phyloP scores from a whole-genome alignment of 495 filamentous ascomycete genomes.

The Filosporella fistucella region DNA sequence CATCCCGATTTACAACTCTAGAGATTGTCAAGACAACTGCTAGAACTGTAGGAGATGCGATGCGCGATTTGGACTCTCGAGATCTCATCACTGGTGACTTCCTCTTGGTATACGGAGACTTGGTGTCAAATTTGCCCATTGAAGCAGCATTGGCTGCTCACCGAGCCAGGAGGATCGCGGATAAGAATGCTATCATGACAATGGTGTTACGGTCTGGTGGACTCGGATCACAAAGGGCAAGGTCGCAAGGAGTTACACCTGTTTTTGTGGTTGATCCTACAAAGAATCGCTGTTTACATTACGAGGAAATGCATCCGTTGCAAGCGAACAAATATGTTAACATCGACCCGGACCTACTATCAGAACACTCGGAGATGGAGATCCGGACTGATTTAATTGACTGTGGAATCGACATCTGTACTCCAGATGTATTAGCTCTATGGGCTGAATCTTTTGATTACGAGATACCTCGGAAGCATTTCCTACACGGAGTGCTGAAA shows the following conservation, averaged over 20 bases:
- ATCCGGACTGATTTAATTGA: slow-evolving; percentile 87
- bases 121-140: slow-evolving; percentile 87
- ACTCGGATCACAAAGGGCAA: slow-evolving; percentile 62
- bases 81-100: slow-evolving; percentile 87
- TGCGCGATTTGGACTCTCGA: slow-evolving; percentile 88
- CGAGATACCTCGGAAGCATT: slow-evolving; percentile 80
- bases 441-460: slow-evolving; percentile 99
- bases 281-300: slow-evolving; percentile 82
- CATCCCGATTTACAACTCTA: slow-evolving; percentile 80
- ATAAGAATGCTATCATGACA: slow-evolving; percentile 98
- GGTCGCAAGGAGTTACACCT: slow-evolving; percentile 66
- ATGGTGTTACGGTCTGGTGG: slow-evolving; percentile 83
- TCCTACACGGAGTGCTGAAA: slow-evolving; percentile 86
- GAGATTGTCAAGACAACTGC: slow-evolving; percentile 82
- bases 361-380: slow-evolving; percentile 62
- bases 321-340: slow-evolving; percentile 50
- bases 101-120: slow-evolving; percentile 85
- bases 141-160: slow-evolving; percentile 75
- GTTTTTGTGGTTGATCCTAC: slow-evolving; percentile 82
- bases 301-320: slow-evolving; percentile 66
- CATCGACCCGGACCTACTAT: slow-evolving; percentile 70
- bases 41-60: slow-evolving; percentile 83
- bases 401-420: slow-evolving; percentile 96
- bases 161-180: slow-evolving; percentile 70
- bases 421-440: slow-evolving; percentile 85